Evolutionary conservation across 345 rosid genomes (phyloP).

Genomic region (Aquilaria sinensis): DNA sequence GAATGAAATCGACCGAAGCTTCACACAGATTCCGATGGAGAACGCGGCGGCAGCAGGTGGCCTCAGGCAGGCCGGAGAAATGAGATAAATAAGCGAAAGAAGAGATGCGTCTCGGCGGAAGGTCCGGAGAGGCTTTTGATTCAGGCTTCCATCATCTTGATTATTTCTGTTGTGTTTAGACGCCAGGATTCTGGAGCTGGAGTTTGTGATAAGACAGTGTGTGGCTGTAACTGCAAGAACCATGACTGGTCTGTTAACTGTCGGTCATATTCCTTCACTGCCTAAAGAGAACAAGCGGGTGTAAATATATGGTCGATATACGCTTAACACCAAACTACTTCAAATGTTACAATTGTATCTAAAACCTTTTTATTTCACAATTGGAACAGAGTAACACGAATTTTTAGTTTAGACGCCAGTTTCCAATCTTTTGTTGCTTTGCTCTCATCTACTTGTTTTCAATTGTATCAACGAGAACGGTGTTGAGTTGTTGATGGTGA

Average conservation of each 20-base stretch:
- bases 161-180: slow-evolving; percentile 12
- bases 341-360: too few species aligned
- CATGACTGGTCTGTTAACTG: background rate
- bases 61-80: slow-evolving; percentile 24
- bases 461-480: too few species aligned
- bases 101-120: slow-evolving; percentile 50
- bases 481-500: too few species aligned
- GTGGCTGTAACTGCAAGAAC: slow-evolving; percentile 17
- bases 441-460: too few species aligned
- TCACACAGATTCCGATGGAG: slow-evolving; percentile 73
- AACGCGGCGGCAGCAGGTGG: slow-evolving; percentile 57
- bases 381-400: too few species aligned
- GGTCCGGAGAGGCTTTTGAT: slow-evolving; percentile 10
- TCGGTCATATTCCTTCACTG: too few species aligned
- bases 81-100: slow-evolving; percentile 40
- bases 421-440: too few species aligned
- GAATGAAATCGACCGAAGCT: background rate
- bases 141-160: slow-evolving; percentile 2
- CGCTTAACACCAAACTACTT: too few species aligned
- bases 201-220: slow-evolving; percentile 32
- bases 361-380: too few species aligned
- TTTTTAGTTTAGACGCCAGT: too few species aligned
- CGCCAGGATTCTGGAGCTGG: slow-evolving; percentile 15
- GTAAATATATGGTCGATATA: too few species aligned
- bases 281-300: too few species aligned